phyloP scores from a whole-genome alignment of 2,329 filamentous ascomycete species.

The Drechslerella coelobrocha region DNA sequence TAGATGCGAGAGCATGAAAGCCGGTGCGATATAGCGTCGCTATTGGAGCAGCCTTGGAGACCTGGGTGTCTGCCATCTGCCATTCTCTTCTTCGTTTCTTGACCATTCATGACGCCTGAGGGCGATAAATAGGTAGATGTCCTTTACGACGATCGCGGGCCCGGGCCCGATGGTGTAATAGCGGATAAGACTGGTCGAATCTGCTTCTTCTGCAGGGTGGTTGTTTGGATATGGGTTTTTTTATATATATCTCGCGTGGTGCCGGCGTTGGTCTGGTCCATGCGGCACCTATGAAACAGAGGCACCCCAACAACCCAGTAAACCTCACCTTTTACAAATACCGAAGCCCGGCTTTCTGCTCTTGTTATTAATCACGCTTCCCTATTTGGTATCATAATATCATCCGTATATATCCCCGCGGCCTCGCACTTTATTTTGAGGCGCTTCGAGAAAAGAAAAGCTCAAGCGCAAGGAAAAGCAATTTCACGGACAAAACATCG shows the following conservation, averaged over 20 bases:
- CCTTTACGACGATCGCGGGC: neutral
- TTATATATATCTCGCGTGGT: constrained; percentile 47
- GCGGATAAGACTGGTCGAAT: constrained; percentile 45
- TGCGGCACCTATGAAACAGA: constrained; percentile 45
- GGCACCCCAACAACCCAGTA: constrained; percentile 49
- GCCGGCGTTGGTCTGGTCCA: constrained; percentile 42
- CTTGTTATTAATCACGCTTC: constrained; percentile 41
- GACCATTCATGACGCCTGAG: neutral
- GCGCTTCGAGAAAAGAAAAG: constrained; percentile 7
- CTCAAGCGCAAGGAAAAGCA: constrained; percentile 19
- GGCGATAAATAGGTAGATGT: neutral
- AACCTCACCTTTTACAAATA: constrained; percentile 51
- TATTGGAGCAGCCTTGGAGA: constrained; percentile 33
- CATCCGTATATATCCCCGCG: neutral
- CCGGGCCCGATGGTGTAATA: constrained; percentile 16
- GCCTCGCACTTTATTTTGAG: constrained; percentile 37
- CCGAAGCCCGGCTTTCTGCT: constrained; percentile 14
- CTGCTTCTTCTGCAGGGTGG: too few relatives aligned
- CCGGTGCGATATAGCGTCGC: constrained; percentile 47
- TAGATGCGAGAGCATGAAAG: too few relatives aligned
- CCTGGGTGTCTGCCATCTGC: constrained; percentile 22
- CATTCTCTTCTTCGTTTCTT: constrained; percentile 14
- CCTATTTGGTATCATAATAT: constrained; percentile 26
- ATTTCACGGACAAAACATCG: constrained; percentile 19
- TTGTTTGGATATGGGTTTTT: constrained; percentile 21